phyloP scores from a whole-genome alignment of 2,329 filamentous ascomycete genomes.

The Cryphonectria naterciae region DNA sequence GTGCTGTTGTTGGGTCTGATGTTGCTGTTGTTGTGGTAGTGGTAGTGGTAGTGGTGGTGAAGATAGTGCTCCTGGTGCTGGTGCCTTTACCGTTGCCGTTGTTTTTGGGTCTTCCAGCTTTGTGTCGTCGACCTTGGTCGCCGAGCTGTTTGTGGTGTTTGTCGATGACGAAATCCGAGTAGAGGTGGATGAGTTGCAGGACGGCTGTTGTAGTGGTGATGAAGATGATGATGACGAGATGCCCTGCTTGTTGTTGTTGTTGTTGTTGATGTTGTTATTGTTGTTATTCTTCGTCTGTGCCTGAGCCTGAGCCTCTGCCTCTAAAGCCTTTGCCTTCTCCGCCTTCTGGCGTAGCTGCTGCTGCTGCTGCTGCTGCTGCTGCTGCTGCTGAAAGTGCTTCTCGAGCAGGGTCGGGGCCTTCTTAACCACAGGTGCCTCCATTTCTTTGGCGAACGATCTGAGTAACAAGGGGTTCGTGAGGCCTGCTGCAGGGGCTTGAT shows the following conservation, averaged over 20 bases:
- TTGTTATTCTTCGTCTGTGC: conserved; percentile 15
- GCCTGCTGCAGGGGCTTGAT: conserved; percentile 16
- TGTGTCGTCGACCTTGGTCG: conserved; percentile 26
- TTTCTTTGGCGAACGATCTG: conserved; percentile 33
- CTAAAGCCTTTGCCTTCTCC: conserved; percentile 13
- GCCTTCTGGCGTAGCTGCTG: conserved; percentile 17
- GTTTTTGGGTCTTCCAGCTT: conserved; percentile 3
- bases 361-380: conserved; percentile 26
- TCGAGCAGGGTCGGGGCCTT: conserved; percentile 28
- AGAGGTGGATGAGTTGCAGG: conserved; percentile 24
- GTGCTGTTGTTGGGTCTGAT: conserved; percentile 1
- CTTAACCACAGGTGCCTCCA: conserved; percentile 27
- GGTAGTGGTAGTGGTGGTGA: background rate
- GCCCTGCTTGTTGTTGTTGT: conserved; percentile 17
- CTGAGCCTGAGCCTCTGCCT: conserved; percentile 21
- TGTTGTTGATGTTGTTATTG: background rate
- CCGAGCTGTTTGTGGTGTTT: conserved; percentile 18
- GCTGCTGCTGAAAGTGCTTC: conserved; percentile 26
- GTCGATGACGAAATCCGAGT: conserved; percentile 22
- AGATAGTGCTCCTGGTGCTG: conserved; percentile 14
- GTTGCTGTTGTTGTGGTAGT: background rate
- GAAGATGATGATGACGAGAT: background rate
- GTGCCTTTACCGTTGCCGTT: conserved; percentile 14
- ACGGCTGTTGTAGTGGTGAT: conserved; percentile 9
- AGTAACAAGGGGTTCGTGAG: conserved; percentile 29